Evolutionary conservation across 2,329 filamentous ascomycete species (phyloP), one percentile per base, ranked within the genome.

Genomic region (Exophiala xenobiotica): DNA sequence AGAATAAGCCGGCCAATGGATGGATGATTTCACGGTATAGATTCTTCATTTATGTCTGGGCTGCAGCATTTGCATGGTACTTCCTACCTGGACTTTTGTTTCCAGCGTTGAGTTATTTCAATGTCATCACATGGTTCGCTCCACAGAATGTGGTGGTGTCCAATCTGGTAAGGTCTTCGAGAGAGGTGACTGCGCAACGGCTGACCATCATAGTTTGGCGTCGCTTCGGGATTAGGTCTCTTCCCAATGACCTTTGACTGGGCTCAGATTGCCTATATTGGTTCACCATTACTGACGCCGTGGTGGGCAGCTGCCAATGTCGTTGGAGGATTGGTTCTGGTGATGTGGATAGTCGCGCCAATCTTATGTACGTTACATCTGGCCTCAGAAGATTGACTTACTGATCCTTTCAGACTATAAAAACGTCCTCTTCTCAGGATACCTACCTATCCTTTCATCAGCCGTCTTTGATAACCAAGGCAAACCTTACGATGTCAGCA

Each of bases 201-300:
- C 31, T 35, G 18, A 35, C 31, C 31, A 35, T 35, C 31, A 6
- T 35, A 35, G 31, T 95, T 95, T 64, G 90, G 90, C 12, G 86
- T 92, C 12, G 80, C 83, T n/a, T 92, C 89, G 1, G 90, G 90
- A 2, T 78, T 95, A 11, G 89, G 89, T 1, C 72, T 95, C 26
- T 90, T 95, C 56, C 90, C 90, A 0, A 67, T 95, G 62, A 95
- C 90, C 0, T 95, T 95, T 64, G 90, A 95, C 71, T 95, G 90
- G 90, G 87, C 88, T 0, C 90, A 95, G 65, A 85, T 95, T 56
- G 89, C 90, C 0, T 82, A 92, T 64, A 93, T 95, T 61, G 90
- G 90, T 12, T 93, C 88, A 3, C 90, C 87, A 0, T 74, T 95
- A 5, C 77, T 93, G 12, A 90, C 89, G 0, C 89, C 89, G 0